These are phyloP conservation scores for Fusarium camptoceras DNA, from an alignment of 2,329 filamentous ascomycete species.

Conservation along the genomic window DNA sequence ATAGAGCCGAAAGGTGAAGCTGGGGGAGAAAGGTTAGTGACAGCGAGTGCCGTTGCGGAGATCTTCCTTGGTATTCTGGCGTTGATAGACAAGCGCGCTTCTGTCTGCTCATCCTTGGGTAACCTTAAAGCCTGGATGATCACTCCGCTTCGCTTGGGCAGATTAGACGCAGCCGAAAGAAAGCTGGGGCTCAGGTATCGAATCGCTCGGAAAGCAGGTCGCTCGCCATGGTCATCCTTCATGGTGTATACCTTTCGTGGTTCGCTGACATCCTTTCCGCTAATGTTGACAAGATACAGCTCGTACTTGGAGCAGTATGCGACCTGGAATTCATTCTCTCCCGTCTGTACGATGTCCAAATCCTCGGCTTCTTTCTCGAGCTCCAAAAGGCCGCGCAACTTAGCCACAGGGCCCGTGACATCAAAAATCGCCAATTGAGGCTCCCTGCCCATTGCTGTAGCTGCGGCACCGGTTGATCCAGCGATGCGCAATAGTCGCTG, in stretches of 20 bases:
- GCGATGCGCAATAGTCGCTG: slow-evolving; percentile 70
- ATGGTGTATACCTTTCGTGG: slow-evolving; percentile 68
- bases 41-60: slow-evolving; percentile 81
- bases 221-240: slow-evolving; percentile 59
- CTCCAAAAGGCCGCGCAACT: slow-evolving; percentile 62
- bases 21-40: slow-evolving; percentile 73
- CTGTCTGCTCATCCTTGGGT: slow-evolving; percentile 53
- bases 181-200: slow-evolving; percentile 70
- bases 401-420: slow-evolving; percentile 61
- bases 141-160: slow-evolving; percentile 68
- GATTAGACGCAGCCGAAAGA: slow-evolving; percentile 67
- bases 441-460: slow-evolving; percentile 80
- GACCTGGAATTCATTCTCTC: slow-evolving; percentile 73
- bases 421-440: slow-evolving; percentile 86
- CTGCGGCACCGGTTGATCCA: slow-evolving; percentile 78
- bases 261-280: slow-evolving; percentile 57
- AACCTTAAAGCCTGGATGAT: slow-evolving; percentile 68
- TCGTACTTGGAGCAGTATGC: slow-evolving; percentile 83
- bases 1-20: slow-evolving; percentile 62
- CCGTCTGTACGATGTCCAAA: slow-evolving; percentile 73
- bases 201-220: slow-evolving; percentile 67
- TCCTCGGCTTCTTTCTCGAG: slow-evolving; percentile 72
- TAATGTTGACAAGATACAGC: slow-evolving; percentile 74
- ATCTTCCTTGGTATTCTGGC: slow-evolving; percentile 73
- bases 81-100: slow-evolving; percentile 63